Base-by-base conservation (phyloP, 192 early-diverging fungal species). In the Linnemannia schmuckeri region DNA sequence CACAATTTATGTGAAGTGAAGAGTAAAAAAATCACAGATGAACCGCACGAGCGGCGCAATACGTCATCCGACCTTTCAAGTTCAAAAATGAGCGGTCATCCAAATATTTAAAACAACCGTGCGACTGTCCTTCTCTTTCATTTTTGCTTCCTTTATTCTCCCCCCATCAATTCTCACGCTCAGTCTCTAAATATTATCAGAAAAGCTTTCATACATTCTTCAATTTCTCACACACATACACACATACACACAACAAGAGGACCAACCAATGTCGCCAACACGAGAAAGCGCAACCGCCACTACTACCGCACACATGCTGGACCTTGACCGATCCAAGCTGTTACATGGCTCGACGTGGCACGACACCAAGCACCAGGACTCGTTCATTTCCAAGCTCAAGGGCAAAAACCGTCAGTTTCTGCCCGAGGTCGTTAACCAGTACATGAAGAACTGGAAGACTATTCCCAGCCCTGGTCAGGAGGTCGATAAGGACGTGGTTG, bases 401-500 rank as follows among this genome's bases (percentile, higher is more conserved):
- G 42, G 55, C 70, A 80, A 80, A 44, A 74, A 80, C 71, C 78
- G 78, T 52, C 20, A 72, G 78, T 80, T 20, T 41, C 72, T 73
- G 15, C 55, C 78, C 72, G 57, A 72, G 40, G 78, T 80, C 55
- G 71, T 80, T 33, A 61, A 74, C 71, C 13, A 80, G 41, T 80
- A 80, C 41, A 72, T 80, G 70, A 33, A 37, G 40, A 72, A 80
- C 30, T 80, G 78, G 78, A 80, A 54, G 30, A 49, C 37, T 13
- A 72, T 74, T 27, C 38, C 70, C 78, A 66, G 52, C 41, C 70
- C 78, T 10, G 78, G 55, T 61, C 78, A 80, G 12, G 78, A 80
- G 30, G 82, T 88, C 86, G 90, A 93, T 88, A 91, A 89, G 79
- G 89, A 88, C 6, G 74, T 92, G 82, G 70, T 79, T 9, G 37